These are phyloP conservation scores for Fraxinus floribunda DNA, from an alignment of 305 asterid genomes.

Conservation along the genomic window DNA sequence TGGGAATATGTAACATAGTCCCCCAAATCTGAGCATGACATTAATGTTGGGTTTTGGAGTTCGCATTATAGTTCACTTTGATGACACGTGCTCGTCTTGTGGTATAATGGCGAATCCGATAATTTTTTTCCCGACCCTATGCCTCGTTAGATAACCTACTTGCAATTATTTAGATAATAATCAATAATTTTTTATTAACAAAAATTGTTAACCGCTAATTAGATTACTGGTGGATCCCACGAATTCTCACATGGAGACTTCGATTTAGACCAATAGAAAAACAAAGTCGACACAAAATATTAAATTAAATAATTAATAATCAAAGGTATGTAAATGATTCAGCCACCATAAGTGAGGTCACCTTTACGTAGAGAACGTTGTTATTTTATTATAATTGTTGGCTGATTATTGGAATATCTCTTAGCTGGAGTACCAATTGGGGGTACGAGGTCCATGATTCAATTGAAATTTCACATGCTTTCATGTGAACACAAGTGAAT, in stretches of 20 bases:
- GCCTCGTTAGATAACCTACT: too few species aligned
- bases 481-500: neutral
- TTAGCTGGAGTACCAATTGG: neutral
- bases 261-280: neutral
- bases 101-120: too few species aligned
- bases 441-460: neutral
- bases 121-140: too few species aligned
- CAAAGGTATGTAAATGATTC: neutral
- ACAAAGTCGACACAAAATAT: neutral
- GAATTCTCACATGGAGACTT: conserved; percentile 11
- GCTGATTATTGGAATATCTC: conserved; percentile 19
- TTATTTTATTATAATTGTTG: neutral
- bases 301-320: neutral
- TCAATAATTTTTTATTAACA: neutral
- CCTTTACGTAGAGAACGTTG: neutral
- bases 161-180: neutral
- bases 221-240: conserved; percentile 18
- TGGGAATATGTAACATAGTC: too few species aligned
- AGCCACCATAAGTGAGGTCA: neutral
- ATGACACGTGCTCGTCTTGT: too few species aligned
- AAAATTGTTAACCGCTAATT: conserved; percentile 16
- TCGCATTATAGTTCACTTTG: too few species aligned
- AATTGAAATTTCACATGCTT: neutral
- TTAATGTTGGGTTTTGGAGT: too few species aligned
- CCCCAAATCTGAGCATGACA: too few species aligned